phyloP scores from a whole-genome alignment of 2,329 filamentous ascomycete genomes.

The Ophiostoma sp. region DNA sequence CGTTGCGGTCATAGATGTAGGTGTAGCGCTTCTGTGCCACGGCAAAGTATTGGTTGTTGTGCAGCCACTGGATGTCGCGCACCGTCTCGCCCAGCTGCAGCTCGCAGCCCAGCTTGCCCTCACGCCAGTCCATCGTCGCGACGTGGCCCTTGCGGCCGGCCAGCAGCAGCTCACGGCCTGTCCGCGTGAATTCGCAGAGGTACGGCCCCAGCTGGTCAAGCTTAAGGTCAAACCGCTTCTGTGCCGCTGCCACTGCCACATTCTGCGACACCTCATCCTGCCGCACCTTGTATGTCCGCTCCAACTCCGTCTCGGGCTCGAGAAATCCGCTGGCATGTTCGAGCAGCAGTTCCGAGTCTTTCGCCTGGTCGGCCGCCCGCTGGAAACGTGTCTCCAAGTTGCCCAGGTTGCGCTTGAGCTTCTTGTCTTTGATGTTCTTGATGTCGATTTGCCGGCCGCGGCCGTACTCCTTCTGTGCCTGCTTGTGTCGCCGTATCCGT shows the following conservation, averaged over 20 bases:
- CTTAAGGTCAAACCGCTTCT: conserved; percentile 89
- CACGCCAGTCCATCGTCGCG: conserved; percentile 94
- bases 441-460: conserved; percentile 69
- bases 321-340: conserved; percentile 85
- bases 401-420: conserved; percentile 77
- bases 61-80: conserved; percentile 85
- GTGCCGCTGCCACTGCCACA: conserved; percentile 79
- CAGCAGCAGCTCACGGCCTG: conserved; percentile 81
- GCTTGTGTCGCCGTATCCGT: conserved; percentile 53
- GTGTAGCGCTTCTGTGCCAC: conserved; percentile 95
- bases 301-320: conserved; percentile 83
- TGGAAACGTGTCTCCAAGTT: conserved; percentile 80
- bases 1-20: conserved; percentile 91
- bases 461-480: conserved; percentile 77
- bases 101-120: conserved; percentile 87
- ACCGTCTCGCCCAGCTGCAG: conserved; percentile 83
- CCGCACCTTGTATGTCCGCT: conserved; percentile 87
- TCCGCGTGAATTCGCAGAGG: conserved; percentile 82
- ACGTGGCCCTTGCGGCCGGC: conserved; percentile 92
- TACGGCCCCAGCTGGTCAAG: conserved; percentile 84
- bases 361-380: conserved; percentile 77
- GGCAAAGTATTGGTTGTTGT: conserved; percentile 93
- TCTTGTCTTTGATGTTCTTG: conserved; percentile 81
- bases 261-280: conserved; percentile 79
- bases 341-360: conserved; percentile 91